phyloP scores from a whole-genome alignment of 148 eudicot genomes.

The Nepenthes gracilis region DNA sequence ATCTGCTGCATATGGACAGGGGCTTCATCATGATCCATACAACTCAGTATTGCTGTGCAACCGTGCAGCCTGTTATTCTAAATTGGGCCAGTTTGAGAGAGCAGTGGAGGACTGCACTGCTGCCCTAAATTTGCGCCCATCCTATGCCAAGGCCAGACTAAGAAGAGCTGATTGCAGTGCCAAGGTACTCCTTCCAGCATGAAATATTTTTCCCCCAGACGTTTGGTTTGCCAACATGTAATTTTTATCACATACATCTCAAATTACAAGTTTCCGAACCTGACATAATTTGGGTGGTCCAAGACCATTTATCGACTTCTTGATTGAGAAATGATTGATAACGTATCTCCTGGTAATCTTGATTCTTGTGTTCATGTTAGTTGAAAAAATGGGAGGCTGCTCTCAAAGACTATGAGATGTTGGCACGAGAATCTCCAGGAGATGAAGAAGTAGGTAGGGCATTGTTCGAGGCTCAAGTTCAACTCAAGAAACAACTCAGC shows the following conservation, averaged over 20 bases:
- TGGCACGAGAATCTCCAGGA: constrained; percentile 52
- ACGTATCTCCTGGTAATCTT: background rate
- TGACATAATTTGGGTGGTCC: background rate
- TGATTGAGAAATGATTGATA: background rate
- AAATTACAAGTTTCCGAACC: too few species aligned
- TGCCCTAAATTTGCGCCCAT: constrained; percentile 62
- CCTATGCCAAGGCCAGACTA: constrained; percentile 67
- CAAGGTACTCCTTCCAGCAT: constrained; percentile 33
- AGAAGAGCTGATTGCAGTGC: constrained; percentile 77
- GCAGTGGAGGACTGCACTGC: constrained; percentile 76
- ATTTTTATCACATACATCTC: too few species aligned
- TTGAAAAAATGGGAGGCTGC: constrained; percentile 68
- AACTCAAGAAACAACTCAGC: constrained; percentile 31
- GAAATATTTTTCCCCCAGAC: background rate
- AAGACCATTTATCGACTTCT: background rate
- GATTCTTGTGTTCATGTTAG: constrained; percentile 19
- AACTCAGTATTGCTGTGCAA: constrained; percentile 73
- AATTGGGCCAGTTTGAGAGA: constrained; percentile 50
- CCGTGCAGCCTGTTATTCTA: constrained; percentile 73
- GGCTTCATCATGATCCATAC: constrained; percentile 73
- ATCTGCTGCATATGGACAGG: constrained; percentile 63
- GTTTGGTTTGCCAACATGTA: too few species aligned
- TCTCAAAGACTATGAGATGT: constrained; percentile 56
- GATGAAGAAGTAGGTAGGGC: constrained; percentile 46
- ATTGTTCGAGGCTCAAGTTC: constrained; percentile 44